Evolutionary conservation across 2,329 filamentous ascomycete genomes (phyloP), one percentile per base, ranked within the genome.

Genomic region (Colletotrichum sp.): DNA sequence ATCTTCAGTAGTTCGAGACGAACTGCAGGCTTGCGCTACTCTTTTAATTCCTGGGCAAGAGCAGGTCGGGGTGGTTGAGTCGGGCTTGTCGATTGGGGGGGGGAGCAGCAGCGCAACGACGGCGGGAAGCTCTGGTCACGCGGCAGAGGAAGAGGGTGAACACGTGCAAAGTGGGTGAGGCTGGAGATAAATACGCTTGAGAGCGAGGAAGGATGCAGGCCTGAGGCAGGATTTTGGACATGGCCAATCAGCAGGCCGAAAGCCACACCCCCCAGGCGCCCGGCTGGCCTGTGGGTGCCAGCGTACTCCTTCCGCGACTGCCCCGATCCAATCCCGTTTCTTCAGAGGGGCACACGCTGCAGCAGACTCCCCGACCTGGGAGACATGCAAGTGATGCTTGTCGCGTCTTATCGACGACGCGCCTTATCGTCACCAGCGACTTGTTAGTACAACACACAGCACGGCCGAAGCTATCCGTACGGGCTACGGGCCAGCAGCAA

Each of bases 131-230:
- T 76, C 69, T 72, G 83, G 84, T 86, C 85, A 86, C 84, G 84
- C 83, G 84, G 84, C 80, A 79, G 80, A 79, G 79, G 80, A 83
- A 81, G 79, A 81, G 80, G 80, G 80, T 81, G 81, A 85, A 84
- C 84, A 86, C 84, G 84, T 86, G 84, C 83, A 84, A 82, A 76
- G 80, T 83, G 82, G 81, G 82, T 83, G 82, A 82, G 81, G 81
- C 78, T 80, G 82, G 79, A 79, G 80, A 84, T 84, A 84, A 83
- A 84, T 83, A 83, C 78, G 77, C 75, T 76, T 68, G 70, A 72
- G 67, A 55, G 68, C 60, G 70, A 71, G 52, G 36, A 62, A 69
- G 55, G 34, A 57, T 49, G 2, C 21, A 13, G 55, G 77, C 77
- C 77, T 78, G 64, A 78, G 77, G 77, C 77, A 78, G 64, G 28